phyloP scores from a whole-genome alignment of 352 stramenopile genomes.

The Peronosclerospora sorghi region DNA sequence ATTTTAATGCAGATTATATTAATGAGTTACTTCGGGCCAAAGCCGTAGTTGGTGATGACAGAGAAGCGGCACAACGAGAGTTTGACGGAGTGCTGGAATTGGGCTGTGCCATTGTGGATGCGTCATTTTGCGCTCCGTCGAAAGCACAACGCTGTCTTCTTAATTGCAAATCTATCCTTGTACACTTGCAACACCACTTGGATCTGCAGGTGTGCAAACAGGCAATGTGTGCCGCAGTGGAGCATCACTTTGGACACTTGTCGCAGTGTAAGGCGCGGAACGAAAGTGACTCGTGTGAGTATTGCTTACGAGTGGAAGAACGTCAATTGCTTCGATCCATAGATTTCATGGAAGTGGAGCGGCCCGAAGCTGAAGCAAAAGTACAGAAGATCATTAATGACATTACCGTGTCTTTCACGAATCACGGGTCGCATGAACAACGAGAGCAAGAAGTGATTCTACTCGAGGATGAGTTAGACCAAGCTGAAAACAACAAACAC shows the following conservation, averaged over 20 bases:
- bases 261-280: constrained; percentile 31
- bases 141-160: constrained; percentile 43
- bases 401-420: constrained; percentile 34
- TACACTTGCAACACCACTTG: constrained; percentile 48
- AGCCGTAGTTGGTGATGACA: constrained; percentile 3
- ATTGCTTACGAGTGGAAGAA: constrained; percentile 45
- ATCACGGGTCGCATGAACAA: constrained; percentile 21
- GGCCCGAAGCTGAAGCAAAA: constrained; percentile 36
- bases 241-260: constrained; percentile 50
- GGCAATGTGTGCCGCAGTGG: constrained; percentile 39
- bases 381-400: constrained; percentile 41
- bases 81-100: constrained; percentile 35
- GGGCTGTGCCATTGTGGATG: constrained; percentile 47
- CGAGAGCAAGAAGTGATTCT: constrained; percentile 32
- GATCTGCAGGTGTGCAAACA: constrained; percentile 43
- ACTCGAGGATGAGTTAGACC: constrained; percentile 49
- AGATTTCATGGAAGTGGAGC: constrained; percentile 40
- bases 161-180: constrained; percentile 42
- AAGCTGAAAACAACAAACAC: constrained; percentile 41
- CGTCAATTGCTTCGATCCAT: constrained; percentile 32
- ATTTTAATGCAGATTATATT: constrained; percentile 22
- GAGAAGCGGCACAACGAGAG: constrained; percentile 11
- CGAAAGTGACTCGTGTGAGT: constrained; percentile 31
- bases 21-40: constrained; percentile 21
- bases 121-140: constrained; percentile 38